Percentiles rank a stretch among this genome's conserved stretches.
Conservation (phyloP, 345 rosid species). For the Turritis glabra region DNA sequence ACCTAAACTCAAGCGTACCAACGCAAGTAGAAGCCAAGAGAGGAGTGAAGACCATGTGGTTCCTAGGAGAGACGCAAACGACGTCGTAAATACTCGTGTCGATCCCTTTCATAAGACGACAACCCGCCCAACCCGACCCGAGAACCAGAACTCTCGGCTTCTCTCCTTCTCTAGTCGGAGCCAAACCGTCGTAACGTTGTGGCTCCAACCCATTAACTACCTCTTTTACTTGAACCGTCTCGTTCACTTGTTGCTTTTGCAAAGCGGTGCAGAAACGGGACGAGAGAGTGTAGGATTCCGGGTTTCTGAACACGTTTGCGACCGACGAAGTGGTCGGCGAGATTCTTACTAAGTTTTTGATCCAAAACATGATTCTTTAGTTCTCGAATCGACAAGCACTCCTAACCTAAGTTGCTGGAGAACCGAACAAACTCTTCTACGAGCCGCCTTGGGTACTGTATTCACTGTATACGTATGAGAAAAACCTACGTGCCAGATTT, state of each 20-base stretch:
- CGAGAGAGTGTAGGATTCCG: constrained; percentile 34
- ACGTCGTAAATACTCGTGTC: constrained; percentile 79
- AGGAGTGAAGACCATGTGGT: constrained; percentile 96
- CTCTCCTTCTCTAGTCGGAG: constrained; percentile 63
- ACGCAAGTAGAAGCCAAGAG: constrained; percentile 93
- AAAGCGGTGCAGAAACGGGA: constrained; percentile 48
- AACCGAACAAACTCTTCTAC: constrained; percentile 7
- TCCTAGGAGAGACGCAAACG: constrained; percentile 88
- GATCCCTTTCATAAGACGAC: constrained; percentile 81
- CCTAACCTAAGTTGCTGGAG: constrained; percentile 10
- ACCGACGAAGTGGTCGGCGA: constrained; percentile 27
- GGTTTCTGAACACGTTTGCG: constrained; percentile 41
- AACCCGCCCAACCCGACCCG: constrained; percentile 97
- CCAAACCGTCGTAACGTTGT: constrained; percentile 44
- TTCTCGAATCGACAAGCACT: background rate
- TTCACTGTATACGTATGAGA: constrained; percentile 23
- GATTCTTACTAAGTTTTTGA: constrained; percentile 41
- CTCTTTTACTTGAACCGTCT: constrained; percentile 26
- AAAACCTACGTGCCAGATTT: constrained; percentile 29
- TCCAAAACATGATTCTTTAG: constrained; percentile 48
- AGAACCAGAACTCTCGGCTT: constrained; percentile 84
- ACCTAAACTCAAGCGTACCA: constrained; percentile 91
- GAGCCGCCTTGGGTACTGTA: constrained; percentile 17
- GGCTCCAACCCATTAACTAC: constrained; percentile 33
- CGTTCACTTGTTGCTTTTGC: constrained; percentile 25